Conservation (phyloP, 192 early-diverging fungal genomes). For the Coemansia sp. region DNA sequence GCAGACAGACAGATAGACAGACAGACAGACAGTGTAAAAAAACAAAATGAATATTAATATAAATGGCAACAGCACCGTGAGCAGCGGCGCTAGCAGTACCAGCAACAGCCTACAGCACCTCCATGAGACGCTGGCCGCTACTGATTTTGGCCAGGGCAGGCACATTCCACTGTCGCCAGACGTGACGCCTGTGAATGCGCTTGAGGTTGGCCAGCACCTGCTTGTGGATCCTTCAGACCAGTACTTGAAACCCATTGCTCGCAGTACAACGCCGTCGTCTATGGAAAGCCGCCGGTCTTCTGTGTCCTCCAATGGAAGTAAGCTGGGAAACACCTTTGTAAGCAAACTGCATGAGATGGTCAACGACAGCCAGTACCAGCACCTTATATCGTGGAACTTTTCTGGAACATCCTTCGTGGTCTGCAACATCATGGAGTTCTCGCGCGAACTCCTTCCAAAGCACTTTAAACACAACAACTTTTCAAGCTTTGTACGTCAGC, state of each 20-base stretch:
- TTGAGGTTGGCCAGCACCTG: conserved; percentile 43
- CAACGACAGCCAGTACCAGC: conserved; percentile 79
- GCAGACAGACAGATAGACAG: neutral
- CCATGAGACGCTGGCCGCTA: conserved; percentile 36
- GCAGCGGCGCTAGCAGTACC: conserved; percentile 10
- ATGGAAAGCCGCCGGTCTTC: conserved; percentile 54
- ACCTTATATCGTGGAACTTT: conserved; percentile 88
- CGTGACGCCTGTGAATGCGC: conserved; percentile 22
- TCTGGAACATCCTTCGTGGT: conserved; percentile 87
- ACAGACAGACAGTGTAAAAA: no score
- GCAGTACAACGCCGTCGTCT: conserved; percentile 53
- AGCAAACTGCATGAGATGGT: conserved; percentile 77
- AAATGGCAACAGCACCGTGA: conserved; percentile 14
- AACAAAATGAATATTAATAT: conserved; percentile 34
- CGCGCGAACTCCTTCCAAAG: conserved; percentile 85
- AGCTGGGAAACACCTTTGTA: conserved; percentile 60
- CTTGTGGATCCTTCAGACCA: conserved; percentile 52
- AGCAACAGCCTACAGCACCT: conserved; percentile 41
- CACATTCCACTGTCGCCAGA: conserved; percentile 49
- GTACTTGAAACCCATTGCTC: conserved; percentile 52
- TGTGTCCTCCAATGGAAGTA: conserved; percentile 48
- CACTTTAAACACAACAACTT: conserved; percentile 96
- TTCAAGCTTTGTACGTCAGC: conserved; percentile 84
- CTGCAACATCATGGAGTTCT: conserved; percentile 88
- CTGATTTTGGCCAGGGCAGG: conserved; percentile 33